Evolutionary conservation across 2,329 filamentous ascomycete species (phyloP), one percentile per base, ranked within the genome.

Genomic region (Trichoderma sp.): DNA sequence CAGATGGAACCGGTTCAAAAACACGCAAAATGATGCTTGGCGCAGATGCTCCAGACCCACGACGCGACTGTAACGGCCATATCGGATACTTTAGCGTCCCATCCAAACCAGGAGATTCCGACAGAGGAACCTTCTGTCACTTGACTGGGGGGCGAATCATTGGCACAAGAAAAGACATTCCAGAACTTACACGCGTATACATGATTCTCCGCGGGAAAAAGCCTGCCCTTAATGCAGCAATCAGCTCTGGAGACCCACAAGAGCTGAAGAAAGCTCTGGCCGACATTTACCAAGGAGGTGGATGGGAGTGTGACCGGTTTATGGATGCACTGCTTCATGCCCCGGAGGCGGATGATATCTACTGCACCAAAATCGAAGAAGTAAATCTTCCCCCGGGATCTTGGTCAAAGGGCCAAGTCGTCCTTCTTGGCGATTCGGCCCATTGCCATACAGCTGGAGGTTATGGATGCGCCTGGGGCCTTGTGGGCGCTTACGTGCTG

Each of bases 301-400:
- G 61, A 55, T 64, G 61, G 61, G 24, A 64, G n/a, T 64, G 61
- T 11, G 61, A 64, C 14, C 61, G 61, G 7, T 64, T 64, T 14
- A 43, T 43, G 49, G 49, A 64, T 29, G 61, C 61, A 5, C 61
- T 64, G 6, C 49, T 55, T 7, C 47, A 64, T 31, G 47, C 61
- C n/a, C 61, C 61, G 13, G 61, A 64, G 33, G 61, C 61, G n/a
- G 31, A 64, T n/a, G 61, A 64, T 7, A 24, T 64, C 7, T 64
- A 64, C 21, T 55, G 27, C 27, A 64, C 61, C 14, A 52, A 52
- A 27, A 55, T 64, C 4, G 49, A 64, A 24, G 61, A 64, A 21
- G 61, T 64, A 0, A 33, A 64, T 3, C 49, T 64, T 10, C 49
- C 61, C 21, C 11, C n/a, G 2, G 61, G 61, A 14, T 56, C 49